These are phyloP conservation scores for Aspergillus avenaceus DNA, from an alignment of 495 filamentous ascomycete genomes.

Conservation along the genomic window DNA sequence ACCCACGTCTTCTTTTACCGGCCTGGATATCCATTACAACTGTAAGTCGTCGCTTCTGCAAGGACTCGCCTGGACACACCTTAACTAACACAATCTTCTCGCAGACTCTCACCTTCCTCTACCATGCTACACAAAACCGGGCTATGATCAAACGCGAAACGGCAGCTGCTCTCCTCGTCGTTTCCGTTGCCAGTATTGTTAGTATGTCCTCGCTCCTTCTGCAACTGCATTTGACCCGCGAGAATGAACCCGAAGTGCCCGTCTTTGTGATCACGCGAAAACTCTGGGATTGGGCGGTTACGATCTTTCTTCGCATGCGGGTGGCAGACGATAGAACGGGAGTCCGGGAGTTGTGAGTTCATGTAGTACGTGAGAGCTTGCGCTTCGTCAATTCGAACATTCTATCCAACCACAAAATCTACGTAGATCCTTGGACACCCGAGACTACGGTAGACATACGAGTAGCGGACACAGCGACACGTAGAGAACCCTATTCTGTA, in stretches of 20 bases:
- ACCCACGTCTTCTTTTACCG: slow-evolving; percentile 73
- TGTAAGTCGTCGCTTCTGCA: no score
- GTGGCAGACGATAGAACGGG: slow-evolving; percentile 25
- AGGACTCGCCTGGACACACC: no score
- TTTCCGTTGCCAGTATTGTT: slow-evolving; percentile 70
- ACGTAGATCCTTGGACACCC: neutral
- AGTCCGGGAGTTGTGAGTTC: slow-evolving; percentile 19
- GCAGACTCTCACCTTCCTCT: slow-evolving; percentile 71
- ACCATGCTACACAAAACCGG: slow-evolving; percentile 77
- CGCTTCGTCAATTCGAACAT: no score
- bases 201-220: slow-evolving; percentile 67
- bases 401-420: no score
- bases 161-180: slow-evolving; percentile 68
- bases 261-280: slow-evolving; percentile 51
- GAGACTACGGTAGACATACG: no score
- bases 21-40: slow-evolving; percentile 85
- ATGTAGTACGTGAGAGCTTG: no score
- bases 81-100: neutral
- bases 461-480: neutral
- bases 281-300: slow-evolving; percentile 40
- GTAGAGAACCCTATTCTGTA: neutral
- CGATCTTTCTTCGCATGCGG: slow-evolving; percentile 40
- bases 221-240: slow-evolving; percentile 63
- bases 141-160: slow-evolving; percentile 80
- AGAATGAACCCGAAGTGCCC: slow-evolving; percentile 61